A percentile compares a stretch with the other conserved stretches of the same genome.
phyloP scores from a whole-genome alignment of 73 alveolate species.

The Paramecium primaurelia region DNA sequence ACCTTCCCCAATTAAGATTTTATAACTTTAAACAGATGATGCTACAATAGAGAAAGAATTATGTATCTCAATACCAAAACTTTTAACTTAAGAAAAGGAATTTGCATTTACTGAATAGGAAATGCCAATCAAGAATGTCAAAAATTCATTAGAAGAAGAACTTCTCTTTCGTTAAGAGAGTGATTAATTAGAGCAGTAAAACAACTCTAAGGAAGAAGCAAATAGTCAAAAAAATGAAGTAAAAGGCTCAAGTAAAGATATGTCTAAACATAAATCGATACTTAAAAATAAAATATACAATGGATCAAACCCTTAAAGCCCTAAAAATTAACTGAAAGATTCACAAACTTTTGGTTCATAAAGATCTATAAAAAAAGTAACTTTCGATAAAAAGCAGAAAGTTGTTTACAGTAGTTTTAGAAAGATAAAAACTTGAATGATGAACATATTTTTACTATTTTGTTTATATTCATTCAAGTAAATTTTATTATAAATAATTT shows the following conservation, averaged over 20 bases:
- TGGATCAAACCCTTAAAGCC: background rate
- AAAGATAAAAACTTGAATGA: background rate
- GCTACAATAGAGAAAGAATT: background rate
- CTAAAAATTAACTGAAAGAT: background rate
- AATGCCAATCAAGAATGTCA: background rate
- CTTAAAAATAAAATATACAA: background rate
- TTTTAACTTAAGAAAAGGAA: background rate
- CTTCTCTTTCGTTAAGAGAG: background rate
- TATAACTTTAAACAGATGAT: background rate
- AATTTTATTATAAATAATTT: background rate
- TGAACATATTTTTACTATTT: background rate
- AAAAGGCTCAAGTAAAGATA: background rate
- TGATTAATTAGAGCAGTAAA: conserved; percentile 19
- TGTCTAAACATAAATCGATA: background rate
- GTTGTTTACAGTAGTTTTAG: conserved; percentile 2
- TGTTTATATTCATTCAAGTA: background rate
- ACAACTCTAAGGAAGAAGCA: background rate
- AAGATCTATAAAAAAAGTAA: conserved; percentile 44
- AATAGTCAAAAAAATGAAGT: background rate
- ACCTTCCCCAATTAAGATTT: background rate
- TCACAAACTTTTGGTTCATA: background rate
- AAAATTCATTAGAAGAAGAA: background rate
- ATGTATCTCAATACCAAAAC: background rate
- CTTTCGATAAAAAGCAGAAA: conserved; percentile 6
- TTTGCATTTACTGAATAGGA: background rate